phyloP scores from a whole-genome alignment of 1,284 basidiomycete species.

The Apiotrichum laibachii region DNA sequence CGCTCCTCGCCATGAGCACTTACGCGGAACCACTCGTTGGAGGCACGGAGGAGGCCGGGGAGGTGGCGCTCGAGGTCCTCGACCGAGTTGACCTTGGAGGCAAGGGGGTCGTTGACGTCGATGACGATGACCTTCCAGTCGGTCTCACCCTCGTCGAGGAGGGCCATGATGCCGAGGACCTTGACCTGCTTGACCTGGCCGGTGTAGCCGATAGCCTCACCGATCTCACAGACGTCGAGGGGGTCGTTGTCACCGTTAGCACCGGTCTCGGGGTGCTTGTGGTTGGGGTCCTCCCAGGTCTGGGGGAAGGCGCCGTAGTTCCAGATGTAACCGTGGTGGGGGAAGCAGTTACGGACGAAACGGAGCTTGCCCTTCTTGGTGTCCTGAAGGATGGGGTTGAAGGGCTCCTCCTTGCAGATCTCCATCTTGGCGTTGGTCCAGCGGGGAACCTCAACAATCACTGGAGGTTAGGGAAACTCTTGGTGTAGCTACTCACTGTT shows the following conservation, averaged over 20 bases:
- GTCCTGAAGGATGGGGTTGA: constrained; percentile 98
- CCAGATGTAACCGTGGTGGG: constrained; percentile 87
- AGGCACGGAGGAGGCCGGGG: constrained; percentile 91
- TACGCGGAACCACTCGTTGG: constrained; percentile 84
- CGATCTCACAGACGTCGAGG: constrained; percentile 99
- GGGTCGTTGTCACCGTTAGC: constrained; percentile 99
- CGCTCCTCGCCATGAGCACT: neutral
- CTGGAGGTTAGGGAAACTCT: constrained; percentile 5
- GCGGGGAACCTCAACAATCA: constrained; percentile 97
- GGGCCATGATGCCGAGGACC: constrained; percentile 99
- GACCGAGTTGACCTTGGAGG: constrained; percentile 95
- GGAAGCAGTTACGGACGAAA: constrained; percentile 99
- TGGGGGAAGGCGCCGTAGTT: constrained; percentile 97
- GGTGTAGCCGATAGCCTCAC: constrained; percentile 94
- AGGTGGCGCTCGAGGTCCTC: constrained; percentile 99
- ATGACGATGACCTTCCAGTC: constrained; percentile 99
- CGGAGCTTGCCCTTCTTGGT: constrained; percentile 76
- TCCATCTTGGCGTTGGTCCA: constrained; percentile 99
- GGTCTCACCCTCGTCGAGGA: constrained; percentile 96
- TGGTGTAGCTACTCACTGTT: constrained; percentile 55
- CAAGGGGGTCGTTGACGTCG: constrained; percentile 93
- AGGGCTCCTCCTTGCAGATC: constrained; percentile 92
- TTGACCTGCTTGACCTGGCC: constrained; percentile 99
- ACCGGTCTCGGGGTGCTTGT: constrained; percentile 92
- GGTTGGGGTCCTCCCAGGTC: constrained; percentile 97